Percentiles rank a stretch among this genome's conserved stretches.
Evolutionary conservation across 169 alveolate species (phyloP).

Genomic region (Miamiensis avidus): DNA sequence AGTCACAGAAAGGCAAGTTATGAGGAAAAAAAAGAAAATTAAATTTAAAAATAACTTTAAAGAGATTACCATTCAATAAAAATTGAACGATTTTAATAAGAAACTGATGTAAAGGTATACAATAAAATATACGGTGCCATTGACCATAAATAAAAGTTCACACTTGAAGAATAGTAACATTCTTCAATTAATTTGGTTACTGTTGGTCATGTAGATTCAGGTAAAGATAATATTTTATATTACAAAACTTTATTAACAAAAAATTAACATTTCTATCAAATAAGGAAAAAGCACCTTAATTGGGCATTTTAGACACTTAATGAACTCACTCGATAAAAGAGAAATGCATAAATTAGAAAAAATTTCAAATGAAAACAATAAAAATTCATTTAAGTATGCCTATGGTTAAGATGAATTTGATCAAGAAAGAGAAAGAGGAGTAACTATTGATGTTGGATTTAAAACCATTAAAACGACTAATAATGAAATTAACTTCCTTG

Average conservation of each 20-base stretch:
- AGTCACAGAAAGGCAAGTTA: not conserved
- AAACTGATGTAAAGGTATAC: not conserved
- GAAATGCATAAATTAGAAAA: constrained; percentile 58
- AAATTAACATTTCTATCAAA: too few species aligned
- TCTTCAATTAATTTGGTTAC: constrained; percentile 48
- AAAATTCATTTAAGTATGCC: constrained; percentile 59
- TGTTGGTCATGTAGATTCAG: constrained; percentile 79
- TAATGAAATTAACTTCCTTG: constrained; percentile 52
- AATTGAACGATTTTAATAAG: not conserved
- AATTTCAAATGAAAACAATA: constrained; percentile 51
- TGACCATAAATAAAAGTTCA: not conserved
- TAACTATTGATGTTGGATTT: constrained; percentile 70
- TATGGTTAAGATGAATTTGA: constrained; percentile 69
- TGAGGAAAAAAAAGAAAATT: not conserved
- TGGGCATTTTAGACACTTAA: constrained; percentile 63
- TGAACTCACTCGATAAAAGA: constrained; percentile 50
- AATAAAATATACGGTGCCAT: not conserved
- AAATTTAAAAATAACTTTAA: not conserved
- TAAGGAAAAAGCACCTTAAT: constrained; percentile 66
- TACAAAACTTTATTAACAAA: too few species aligned
- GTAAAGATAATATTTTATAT: constrained; percentile 12
- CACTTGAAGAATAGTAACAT: not conserved
- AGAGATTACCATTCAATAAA: not conserved
- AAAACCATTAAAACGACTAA: constrained; percentile 58
- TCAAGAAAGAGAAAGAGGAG: constrained; percentile 77